Evolutionary conservation across 164 flowering plant genomes (phyloP).

Genomic region (Vitis amurensis): DNA sequence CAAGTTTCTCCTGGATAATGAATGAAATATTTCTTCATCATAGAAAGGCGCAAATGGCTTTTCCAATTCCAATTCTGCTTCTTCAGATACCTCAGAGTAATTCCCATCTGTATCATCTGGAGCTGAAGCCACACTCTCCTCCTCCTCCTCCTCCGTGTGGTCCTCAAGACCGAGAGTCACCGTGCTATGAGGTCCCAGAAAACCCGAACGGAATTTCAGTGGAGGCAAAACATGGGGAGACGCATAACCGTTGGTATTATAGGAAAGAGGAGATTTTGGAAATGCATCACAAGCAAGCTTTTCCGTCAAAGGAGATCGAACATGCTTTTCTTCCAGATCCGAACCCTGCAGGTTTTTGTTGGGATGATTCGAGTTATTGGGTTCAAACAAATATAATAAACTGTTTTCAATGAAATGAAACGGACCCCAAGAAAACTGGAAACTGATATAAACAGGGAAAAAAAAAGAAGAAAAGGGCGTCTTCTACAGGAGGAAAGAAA

Average conservation of each 20-base stretch:
- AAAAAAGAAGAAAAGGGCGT: background rate
- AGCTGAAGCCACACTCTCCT: slow-evolving; percentile 59
- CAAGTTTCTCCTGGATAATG: slow-evolving; percentile 1
- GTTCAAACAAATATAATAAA: background rate
- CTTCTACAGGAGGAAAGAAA: background rate
- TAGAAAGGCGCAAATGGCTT: slow-evolving; percentile 14
- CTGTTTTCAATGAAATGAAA: background rate
- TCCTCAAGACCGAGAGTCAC: slow-evolving; percentile 21
- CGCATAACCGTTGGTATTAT: slow-evolving; percentile 17
- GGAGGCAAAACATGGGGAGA: slow-evolving; percentile 62
- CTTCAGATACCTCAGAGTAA: slow-evolving; percentile 42
- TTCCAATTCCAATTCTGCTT: slow-evolving; percentile 30
- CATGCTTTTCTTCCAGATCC: slow-evolving; percentile 26
- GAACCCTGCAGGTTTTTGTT: slow-evolving; percentile 40
- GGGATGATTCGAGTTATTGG: background rate
- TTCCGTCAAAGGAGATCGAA: slow-evolving; percentile 51
- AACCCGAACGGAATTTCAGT: slow-evolving; percentile 56
- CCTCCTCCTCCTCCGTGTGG: slow-evolving; percentile 29
- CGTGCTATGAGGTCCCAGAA: slow-evolving; percentile 38
- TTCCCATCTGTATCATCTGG: slow-evolving; percentile 35
- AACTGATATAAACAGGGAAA: background rate
- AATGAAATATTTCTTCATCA: slow-evolving; percentile 32
- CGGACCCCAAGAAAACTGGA: background rate
- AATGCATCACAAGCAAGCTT: slow-evolving; percentile 24
- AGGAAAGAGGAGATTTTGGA: slow-evolving; percentile 41